Evolutionary conservation across 176 grass and related monocot genomes (phyloP), one percentile per base, ranked within the genome.

Genomic region (Secale cereale): DNA sequence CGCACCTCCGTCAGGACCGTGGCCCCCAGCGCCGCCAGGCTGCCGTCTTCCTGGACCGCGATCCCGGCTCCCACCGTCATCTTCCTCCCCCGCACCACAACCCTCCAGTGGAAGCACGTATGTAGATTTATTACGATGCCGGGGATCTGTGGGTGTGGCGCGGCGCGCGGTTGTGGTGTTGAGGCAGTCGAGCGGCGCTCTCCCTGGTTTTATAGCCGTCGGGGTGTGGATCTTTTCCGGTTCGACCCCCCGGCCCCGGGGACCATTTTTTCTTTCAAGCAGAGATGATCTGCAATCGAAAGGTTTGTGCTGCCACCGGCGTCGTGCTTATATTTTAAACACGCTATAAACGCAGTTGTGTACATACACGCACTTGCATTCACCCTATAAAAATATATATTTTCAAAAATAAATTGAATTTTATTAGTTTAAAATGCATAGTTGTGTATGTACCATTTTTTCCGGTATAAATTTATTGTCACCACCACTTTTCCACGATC

Each of bases 31-130:
- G 78, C 90, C 83, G 81, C 70, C 75, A 97, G 78, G 87, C 76
- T 86, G 28, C 88, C 94, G 74, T 94, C 87, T n/a, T 94, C 89
- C 57, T 85, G 86, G 8, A 97, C 78, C 12, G 70, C 41, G 68
- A 97, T 75, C 62, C 92, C 90, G 32, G 90, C 81, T 13, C 90
- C 92, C 46, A 94, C 85, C 79, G 94, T 97, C 94, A 97, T 97
- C 39, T 67, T 91, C 67, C n/a, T 8, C 11, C 78, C 78, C 64
- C 7, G 3, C 29, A 19, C 14, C 16, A 1, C 32, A 20, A 13
- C 19, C 83, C 76, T 27, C 20, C 31, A 8, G 17, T 46, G 23
- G 3, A 17, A 74, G n/a, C 22, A 39, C 54, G 54, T 26, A 8
- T 2, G 5, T 3, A 8, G 23, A 54, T 36, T 15, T 4, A 8